Evolutionary conservation across 306 rosid species (phyloP).

Genomic region (Trichosanthes truncata): DNA sequence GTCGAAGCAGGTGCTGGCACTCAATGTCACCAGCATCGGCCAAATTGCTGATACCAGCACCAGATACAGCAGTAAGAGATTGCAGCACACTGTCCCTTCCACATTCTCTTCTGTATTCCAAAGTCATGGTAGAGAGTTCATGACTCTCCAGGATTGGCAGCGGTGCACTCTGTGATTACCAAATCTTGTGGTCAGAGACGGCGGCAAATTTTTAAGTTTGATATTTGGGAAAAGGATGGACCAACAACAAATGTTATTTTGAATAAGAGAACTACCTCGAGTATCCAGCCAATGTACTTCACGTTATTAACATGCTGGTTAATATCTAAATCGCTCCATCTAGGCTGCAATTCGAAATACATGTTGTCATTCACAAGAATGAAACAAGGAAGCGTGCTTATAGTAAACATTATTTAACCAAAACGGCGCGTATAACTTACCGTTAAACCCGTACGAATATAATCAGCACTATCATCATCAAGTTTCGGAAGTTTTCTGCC

Average conservation of each 20-base stretch:
- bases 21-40: constrained; percentile 48
- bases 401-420: not conserved
- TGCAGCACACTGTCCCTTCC: constrained; percentile 91
- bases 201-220: not conserved
- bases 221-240: not conserved
- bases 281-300: constrained; percentile 99
- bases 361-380: not conserved
- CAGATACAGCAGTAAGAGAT: constrained; percentile 63
- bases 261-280: constrained; percentile 49
- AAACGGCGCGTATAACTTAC: constrained; percentile 34
- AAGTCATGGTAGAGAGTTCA: constrained; percentile 61
- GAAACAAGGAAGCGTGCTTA: not conserved
- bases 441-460: constrained; percentile 55
- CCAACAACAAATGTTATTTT: not conserved
- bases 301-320: constrained; percentile 99
- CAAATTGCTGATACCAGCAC: constrained; percentile 38
- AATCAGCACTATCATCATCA: constrained; percentile 60
- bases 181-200: not conserved
- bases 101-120: constrained; percentile 98
- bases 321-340: constrained; percentile 90
- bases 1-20: constrained; percentile 91
- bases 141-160: constrained; percentile 85
- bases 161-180: constrained; percentile 82
- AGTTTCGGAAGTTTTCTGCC: constrained; percentile 73
- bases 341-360: constrained; percentile 47